A percentile compares a stretch with the other conserved stretches of the same genome.
Conservation (phyloP, 179 eudicot species). For the Amaranthus tricolor region DNA sequence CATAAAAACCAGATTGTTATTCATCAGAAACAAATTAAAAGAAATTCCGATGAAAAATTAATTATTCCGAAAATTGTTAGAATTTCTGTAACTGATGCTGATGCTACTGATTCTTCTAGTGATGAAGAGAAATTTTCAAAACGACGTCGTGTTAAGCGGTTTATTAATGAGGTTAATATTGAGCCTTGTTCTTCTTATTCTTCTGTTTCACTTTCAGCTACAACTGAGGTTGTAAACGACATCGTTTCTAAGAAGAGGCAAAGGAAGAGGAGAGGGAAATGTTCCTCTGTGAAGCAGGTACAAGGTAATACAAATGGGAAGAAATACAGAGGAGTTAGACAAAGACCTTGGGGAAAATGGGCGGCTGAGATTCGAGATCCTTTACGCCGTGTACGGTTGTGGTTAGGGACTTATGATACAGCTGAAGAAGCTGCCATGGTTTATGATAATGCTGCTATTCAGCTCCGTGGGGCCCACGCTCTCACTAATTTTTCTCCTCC, state of each 20-base stretch:
- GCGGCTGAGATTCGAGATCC: slow-evolving; percentile 98
- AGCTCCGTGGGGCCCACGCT: slow-evolving; percentile 85
- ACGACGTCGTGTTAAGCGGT: slow-evolving; percentile 55
- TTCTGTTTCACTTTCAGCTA: background rate
- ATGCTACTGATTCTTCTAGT: slow-evolving; percentile 81
- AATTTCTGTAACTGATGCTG: slow-evolving; percentile 61
- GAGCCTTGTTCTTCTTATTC: slow-evolving; percentile 28
- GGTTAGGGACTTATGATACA: slow-evolving; percentile 87
- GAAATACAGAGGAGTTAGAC: slow-evolving; percentile 84
- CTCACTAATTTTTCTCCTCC: slow-evolving; percentile 60
- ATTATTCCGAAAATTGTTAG: slow-evolving; percentile 43
- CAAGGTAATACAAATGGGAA: slow-evolving; percentile 7
- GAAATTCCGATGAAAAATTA: background rate
- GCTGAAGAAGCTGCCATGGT: slow-evolving; percentile 96
- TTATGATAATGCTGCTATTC: slow-evolving; percentile 85
- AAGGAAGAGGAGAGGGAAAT: slow-evolving; percentile 7
- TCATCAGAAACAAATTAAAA: slow-evolving; percentile 3
- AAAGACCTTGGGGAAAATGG: slow-evolving; percentile 96
- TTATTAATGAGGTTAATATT: slow-evolving; percentile 53
- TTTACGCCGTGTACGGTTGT: slow-evolving; percentile 59
- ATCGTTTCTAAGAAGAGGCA: slow-evolving; percentile 16
- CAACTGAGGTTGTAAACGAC: background rate
- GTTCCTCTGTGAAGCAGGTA: slow-evolving; percentile 2
- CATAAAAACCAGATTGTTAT: slow-evolving; percentile 41
- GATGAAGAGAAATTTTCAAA: slow-evolving; percentile 28